A percentile compares a stretch with the other conserved stretches of the same genome.
phyloP scores from a whole-genome alignment of 768 basidiomycete genomes.

The Hericium rajendrae region DNA sequence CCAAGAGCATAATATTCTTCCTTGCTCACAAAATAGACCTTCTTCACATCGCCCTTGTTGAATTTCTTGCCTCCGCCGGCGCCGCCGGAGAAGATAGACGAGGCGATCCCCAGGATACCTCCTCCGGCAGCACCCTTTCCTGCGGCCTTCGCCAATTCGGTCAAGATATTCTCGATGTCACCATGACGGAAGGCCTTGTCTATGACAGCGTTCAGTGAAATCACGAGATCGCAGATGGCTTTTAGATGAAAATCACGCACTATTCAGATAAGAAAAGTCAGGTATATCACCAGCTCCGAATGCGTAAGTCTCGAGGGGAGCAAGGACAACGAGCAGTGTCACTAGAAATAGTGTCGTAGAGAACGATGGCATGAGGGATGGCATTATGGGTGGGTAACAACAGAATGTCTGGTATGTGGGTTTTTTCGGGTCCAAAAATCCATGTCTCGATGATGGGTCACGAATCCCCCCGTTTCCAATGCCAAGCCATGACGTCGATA shows the following conservation, averaged over 20 bases:
- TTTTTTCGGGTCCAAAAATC: not conserved
- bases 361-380: conserved; percentile 10
- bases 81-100: conserved; percentile 33
- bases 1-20: not conserved
- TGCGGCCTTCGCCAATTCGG: conserved; percentile 46
- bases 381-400: not conserved
- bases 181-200: conserved; percentile 72
- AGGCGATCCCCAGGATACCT: conserved; percentile 43
- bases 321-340: conserved; percentile 24
- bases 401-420: no score
- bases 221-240: conserved; percentile 2
- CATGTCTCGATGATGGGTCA: not conserved
- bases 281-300: conserved; percentile 67
- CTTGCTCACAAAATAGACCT: conserved; percentile 49
- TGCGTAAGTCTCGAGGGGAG: conserved; percentile 36
- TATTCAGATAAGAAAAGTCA: conserved; percentile 57
- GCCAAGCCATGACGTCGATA: conserved; percentile 2
- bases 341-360: conserved; percentile 18
- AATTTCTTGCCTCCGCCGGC: conserved; percentile 46
- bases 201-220: conserved; percentile 12
- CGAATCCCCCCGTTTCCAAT: not conserved
- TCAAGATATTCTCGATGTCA: conserved; percentile 64
- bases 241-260: conserved; percentile 23
- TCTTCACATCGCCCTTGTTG: conserved; percentile 53
- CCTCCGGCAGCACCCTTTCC: conserved; percentile 33